Evolutionary conservation across 2,329 filamentous ascomycete genomes (phyloP), one percentile per base, ranked within the genome.

Genomic region (Paraphaeosphaeria sporulosa): DNA sequence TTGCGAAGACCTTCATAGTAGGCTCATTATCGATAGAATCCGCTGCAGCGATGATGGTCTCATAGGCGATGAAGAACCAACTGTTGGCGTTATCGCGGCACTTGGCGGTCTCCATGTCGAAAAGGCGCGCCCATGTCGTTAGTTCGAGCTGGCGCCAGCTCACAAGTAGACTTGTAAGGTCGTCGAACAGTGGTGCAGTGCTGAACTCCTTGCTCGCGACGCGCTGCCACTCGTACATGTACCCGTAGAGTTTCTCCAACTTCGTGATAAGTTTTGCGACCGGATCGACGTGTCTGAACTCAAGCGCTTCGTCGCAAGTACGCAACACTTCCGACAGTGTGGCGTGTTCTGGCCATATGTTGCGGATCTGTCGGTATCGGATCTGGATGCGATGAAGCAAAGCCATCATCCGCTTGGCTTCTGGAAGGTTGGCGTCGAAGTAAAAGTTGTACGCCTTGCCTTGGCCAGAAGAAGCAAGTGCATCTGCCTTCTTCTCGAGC

Each of bases 31-130:
- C 81, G 61, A 94, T 84, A 21, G 87, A 85, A 56, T 92, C 82
- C 0, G 94, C 90, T 10, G 89, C 90, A 3, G 89, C 90, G 67
- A 99, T 86, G 44, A 96, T 87, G 4, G 90, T 92, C 77, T 98
- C 93, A 71, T 97, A 99, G 0, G 94, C 93, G 61, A 98, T 86
- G 70, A 97, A 99, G 90, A 94, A 99, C 95, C 95, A 99, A 17
- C 90, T 90, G 69, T 89, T 89, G 2, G 94, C 93, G 71, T 93
- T 90, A 51, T 92, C 86, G 23, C 89, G 83, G 68, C 89, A 93
- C 69, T 90, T 93, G 55, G 87, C 84, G 40, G 88, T 85, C 76
- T 99, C 95, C 75, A 91, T 88, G 67, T 97, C 92, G 61, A 99
- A 90, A 3, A 99, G 79, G 44, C 90, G 91, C 38, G 91, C 89